Evolutionary conservation across 140 eudicot species (phyloP).

Genomic region (Oenanthe javanica): DNA sequence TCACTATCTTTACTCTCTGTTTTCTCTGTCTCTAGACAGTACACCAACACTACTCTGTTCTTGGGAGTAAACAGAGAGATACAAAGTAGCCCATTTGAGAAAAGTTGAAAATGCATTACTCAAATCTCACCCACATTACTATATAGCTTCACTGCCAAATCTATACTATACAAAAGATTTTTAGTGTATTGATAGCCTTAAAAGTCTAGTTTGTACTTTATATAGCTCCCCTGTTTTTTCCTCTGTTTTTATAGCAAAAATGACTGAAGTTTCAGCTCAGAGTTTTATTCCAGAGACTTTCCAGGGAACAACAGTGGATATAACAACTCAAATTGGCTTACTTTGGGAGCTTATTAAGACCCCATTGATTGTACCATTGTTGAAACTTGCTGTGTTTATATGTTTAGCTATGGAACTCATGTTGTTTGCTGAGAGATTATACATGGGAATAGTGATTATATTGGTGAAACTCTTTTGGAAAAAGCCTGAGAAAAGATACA

Average conservation of each 20-base stretch:
- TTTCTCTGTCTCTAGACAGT: background rate
- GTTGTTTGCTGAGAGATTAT: constrained; percentile 72
- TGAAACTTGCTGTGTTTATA: constrained; percentile 43
- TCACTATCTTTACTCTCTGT: background rate
- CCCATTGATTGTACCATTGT: constrained; percentile 64
- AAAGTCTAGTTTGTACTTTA: background rate
- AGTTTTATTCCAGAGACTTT: constrained; percentile 47
- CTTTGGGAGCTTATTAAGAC: constrained; percentile 53
- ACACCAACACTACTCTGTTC: constrained; percentile 5
- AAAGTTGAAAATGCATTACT: background rate
- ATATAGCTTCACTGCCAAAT: background rate
- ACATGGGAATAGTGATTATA: constrained; percentile 72
- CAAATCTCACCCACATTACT: constrained; percentile 5
- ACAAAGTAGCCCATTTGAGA: background rate
- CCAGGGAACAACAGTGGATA: constrained; percentile 52
- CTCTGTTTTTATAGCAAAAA: constrained; percentile 2
- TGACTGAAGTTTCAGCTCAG: constrained; percentile 14
- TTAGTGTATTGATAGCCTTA: background rate
- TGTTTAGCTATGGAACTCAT: constrained; percentile 61
- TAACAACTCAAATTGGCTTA: constrained; percentile 34
- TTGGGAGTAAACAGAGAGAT: constrained; percentile 7
- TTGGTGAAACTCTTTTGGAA: constrained; percentile 62
- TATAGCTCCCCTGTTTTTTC: constrained; percentile 1
- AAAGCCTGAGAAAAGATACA: constrained; percentile 68
- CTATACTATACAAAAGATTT: background rate